These are phyloP conservation scores for Filosporella fistucella DNA, from an alignment of 495 filamentous ascomycete genomes.

Conservation along the genomic window DNA sequence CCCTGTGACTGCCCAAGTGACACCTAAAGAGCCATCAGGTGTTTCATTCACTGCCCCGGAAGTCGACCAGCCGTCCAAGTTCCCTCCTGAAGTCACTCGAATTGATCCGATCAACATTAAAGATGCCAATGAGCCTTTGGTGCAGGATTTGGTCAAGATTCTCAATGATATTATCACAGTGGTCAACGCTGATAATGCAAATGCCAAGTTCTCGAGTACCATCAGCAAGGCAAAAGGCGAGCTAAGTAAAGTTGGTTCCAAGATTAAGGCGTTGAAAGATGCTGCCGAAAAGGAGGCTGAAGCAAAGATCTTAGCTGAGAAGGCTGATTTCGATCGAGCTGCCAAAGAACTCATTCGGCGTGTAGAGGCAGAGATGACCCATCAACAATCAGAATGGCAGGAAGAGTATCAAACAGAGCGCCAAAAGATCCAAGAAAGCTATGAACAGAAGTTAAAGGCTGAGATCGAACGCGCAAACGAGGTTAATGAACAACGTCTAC, in stretches of 20 bases:
- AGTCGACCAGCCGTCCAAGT: conserved; percentile 54
- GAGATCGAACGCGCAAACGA: conserved; percentile 71
- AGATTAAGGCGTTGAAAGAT: conserved; percentile 68
- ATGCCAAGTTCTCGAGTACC: conserved; percentile 66
- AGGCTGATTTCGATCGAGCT: conserved; percentile 74
- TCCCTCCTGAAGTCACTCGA: conserved; percentile 50
- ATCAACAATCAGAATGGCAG: conserved; percentile 74
- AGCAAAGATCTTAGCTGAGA: conserved; percentile 62
- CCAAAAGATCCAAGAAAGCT: conserved; percentile 65
- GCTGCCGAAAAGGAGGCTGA: conserved; percentile 66
- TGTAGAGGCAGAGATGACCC: conserved; percentile 63
- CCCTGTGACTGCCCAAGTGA: conserved; percentile 8
- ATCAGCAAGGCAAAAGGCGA: conserved; percentile 81
- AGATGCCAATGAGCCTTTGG: conserved; percentile 75
- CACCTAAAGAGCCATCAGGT: background rate
- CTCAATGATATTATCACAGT: conserved; percentile 93
- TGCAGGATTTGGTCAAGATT: conserved; percentile 91
- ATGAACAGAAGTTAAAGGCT: conserved; percentile 71
- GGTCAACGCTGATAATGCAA: conserved; percentile 76
- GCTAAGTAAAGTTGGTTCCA: conserved; percentile 66
- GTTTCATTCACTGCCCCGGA: conserved; percentile 36
- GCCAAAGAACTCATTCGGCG: conserved; percentile 72
- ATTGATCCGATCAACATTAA: conserved; percentile 72
- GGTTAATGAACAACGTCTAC: conserved; percentile 70
- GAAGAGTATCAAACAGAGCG: conserved; percentile 89